A percentile compares a stretch with the other conserved stretches of the same genome.
Conservation (phyloP, 1,139 yeast genomes). For the Sugiyamaella paludigena region DNA sequence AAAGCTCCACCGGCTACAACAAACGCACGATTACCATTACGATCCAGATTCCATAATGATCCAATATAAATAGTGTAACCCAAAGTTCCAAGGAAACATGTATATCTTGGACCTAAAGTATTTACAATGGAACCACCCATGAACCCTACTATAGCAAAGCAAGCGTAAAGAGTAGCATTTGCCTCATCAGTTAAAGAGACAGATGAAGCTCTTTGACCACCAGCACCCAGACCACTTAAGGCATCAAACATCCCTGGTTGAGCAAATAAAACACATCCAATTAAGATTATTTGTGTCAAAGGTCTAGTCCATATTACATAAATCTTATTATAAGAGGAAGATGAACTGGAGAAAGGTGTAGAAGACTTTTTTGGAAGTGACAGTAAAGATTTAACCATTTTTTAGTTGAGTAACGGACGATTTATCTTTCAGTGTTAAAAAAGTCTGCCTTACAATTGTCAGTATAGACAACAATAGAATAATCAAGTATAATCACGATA, state of each 20-base stretch:
- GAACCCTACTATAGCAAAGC: constrained; percentile 21
- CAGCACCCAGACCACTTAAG: constrained; percentile 23
- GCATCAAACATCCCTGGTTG: constrained; percentile 27
- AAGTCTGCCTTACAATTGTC: too few species aligned
- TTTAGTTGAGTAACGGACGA: too few species aligned
- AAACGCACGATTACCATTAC: constrained; percentile 20
- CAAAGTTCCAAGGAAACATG: constrained; percentile 21
- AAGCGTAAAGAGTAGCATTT: constrained; percentile 22
- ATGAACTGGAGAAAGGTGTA: too few species aligned
- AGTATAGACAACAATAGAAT: too few species aligned
- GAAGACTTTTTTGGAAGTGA: too few species aligned
- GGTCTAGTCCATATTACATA: constrained; percentile 16
- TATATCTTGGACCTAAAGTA: constrained; percentile 19
- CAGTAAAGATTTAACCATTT: too few species aligned
- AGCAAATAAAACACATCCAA: constrained; percentile 22
- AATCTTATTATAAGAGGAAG: background rate
- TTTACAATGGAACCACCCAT: constrained; percentile 23
- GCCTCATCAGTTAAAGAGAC: constrained; percentile 21
- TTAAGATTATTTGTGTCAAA: constrained; percentile 19
- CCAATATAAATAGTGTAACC: constrained; percentile 24
- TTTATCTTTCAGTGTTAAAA: too few species aligned
- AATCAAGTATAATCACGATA: too few species aligned
- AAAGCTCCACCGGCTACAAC: constrained; percentile 23
- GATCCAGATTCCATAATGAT: constrained; percentile 21
- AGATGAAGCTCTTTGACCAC: constrained; percentile 19